Base-by-base conservation (phyloP, 129 eudicot genomes). In the Rutidosis leptorrhynchoides region DNA sequence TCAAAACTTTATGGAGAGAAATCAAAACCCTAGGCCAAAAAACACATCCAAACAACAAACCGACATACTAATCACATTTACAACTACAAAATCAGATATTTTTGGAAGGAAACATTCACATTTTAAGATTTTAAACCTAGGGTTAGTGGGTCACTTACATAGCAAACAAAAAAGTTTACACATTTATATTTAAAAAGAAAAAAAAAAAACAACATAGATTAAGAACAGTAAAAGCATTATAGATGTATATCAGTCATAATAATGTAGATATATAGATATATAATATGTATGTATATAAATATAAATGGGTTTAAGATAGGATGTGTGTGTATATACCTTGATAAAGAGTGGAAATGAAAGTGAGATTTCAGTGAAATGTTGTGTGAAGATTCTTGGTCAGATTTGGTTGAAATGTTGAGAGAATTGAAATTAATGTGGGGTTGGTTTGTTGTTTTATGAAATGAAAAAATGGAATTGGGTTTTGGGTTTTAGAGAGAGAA, bases 401-500 rank as follows among this genome's bases (percentile, higher is more conserved):
- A 35, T 62, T 62, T 62, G 51, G 28, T 33, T 33, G 67, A 21
- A 62, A 35, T 62, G 30, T 20, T 58, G 63, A 58, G 33, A 58
- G 40, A 27, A 58, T 16, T 35, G 42, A 1, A 35, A 35, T n/a
- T n/a, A n/a, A n/a, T n/a, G n/a, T 35, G 42, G 42, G 12, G 42
- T 52, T 52, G 23, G 12, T 52, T 17, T 52, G 23, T 52, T 52
- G 58, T 28, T 26, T 58, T 58, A 19, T 32, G 66, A 24, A 32
- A 60, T 30, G 23, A 32, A 32, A 60, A 5, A 20, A 29, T 60
- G 33, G 40, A 26, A 35, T 1, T 35, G 42, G 12, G 42, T 33
- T 8, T 33, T 33, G 63, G 63, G 63, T 58, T 58, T 58, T 58
- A 19, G 40, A 58, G 63, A 58, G 63, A 58, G 51, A 35, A 32